Evolutionary conservation across 257 asterid genomes (phyloP).

Genomic region (Solanum stenotomum): DNA sequence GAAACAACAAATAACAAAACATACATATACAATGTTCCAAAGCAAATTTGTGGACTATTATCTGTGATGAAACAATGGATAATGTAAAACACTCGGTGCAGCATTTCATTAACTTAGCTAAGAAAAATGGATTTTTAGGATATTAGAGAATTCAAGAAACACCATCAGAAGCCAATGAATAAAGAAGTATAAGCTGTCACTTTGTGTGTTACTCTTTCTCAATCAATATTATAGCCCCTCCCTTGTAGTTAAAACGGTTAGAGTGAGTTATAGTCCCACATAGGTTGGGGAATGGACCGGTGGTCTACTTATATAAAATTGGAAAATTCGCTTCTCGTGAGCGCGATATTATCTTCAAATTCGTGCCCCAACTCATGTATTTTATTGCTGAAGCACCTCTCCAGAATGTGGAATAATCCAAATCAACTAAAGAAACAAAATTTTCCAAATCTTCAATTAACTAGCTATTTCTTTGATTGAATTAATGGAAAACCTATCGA

Average conservation of each 20-base stretch:
- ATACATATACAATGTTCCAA: neutral
- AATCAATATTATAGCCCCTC: neutral
- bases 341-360: neutral
- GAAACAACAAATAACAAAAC: neutral
- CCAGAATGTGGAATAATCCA: neutral
- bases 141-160: neutral
- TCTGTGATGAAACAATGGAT: neutral
- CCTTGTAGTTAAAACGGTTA: neutral
- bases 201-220: neutral
- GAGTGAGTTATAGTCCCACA: neutral
- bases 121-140: neutral
- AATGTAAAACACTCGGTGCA: neutral
- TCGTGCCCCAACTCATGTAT: neutral
- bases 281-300: neutral
- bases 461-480: neutral
- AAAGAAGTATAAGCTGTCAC: neutral
- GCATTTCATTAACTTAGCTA: neutral
- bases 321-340: neutral
- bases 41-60: neutral
- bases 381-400: neutral
- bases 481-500: accelerated
- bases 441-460: neutral
- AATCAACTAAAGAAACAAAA: neutral
- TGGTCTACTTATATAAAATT: neutral
- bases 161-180: neutral